Conservation (phyloP, 1,139 yeast genomes). For the Taphrina populina region DNA sequence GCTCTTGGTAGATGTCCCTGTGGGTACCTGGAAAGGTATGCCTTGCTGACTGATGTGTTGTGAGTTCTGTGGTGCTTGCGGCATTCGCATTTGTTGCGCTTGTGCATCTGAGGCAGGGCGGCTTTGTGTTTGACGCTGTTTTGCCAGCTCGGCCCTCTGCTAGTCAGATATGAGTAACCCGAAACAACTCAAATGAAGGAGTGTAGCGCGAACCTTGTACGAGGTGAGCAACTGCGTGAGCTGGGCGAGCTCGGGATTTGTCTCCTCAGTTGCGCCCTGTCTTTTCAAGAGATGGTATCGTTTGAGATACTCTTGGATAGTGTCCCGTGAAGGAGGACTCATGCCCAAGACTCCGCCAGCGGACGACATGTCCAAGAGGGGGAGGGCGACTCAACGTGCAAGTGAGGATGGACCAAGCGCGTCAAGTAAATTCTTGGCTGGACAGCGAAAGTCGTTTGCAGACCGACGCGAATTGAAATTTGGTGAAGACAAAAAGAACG, state of each 20-base stretch:
- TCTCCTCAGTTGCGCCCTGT: constrained; percentile 44
- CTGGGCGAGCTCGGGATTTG: constrained; percentile 46
- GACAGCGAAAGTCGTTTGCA: too few relatives aligned
- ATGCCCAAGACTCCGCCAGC: constrained; percentile 11
- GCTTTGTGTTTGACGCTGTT: constrained; percentile 43
- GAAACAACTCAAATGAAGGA: background rate
- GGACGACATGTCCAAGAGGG: constrained; percentile 2
- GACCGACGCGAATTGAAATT: too few relatives aligned
- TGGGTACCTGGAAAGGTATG: too few relatives aligned
- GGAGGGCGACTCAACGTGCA: background rate
- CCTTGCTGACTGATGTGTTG: constrained; percentile 34
- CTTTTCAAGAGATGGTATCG: constrained; percentile 49
- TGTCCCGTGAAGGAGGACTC: constrained; percentile 22
- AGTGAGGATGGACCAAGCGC: constrained; percentile 1
- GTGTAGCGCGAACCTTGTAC: constrained; percentile 11
- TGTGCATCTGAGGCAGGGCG: constrained; percentile 46
- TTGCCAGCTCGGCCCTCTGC: constrained; percentile 46
- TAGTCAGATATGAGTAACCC: constrained; percentile 43
- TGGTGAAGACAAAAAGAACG: too few relatives aligned
- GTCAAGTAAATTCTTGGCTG: too few relatives aligned
- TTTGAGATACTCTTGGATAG: constrained; percentile 37
- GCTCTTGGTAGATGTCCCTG: constrained; percentile 28
- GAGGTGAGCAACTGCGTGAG: constrained; percentile 14
- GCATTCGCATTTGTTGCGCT: constrained; percentile 35
- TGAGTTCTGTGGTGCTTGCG: constrained; percentile 34